Evolutionary conservation across 306 rosid species (phyloP), one percentile per base, ranked within the genome.

Genomic region (Glycine tomentella): DNA sequence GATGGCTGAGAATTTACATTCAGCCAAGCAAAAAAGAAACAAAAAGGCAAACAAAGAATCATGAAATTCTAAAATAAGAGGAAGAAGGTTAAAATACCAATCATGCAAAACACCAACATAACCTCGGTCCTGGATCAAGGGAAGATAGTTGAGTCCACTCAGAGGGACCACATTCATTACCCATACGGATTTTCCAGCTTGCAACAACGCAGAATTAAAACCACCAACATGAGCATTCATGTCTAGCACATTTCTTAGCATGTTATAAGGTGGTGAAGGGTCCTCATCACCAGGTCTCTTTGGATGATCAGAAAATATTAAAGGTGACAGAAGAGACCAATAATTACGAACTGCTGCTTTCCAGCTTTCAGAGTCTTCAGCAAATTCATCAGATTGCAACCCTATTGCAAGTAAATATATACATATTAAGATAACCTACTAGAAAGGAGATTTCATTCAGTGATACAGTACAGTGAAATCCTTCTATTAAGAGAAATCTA

Each of bases 201-300:
- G 92, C 89, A 92, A 78, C 77, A 96, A 81, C n/a, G 99, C 99
- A 84, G 97, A 89, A 91, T 90, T 96, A 82, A 96, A 86, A 75
- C 97, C 97, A 40, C 99, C 98, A 82, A 88, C 87, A 86, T 81
- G 93, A 73, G 99, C 94, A 82, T 93, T 96, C 99, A 96, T 93
- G 97, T 96, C 99, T 9, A 96, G 89, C 82, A 93, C 95, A 62
- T 96, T 96, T 80, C 99, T 86, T 72, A 96, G 92, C 99, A 96
- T 96, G 91, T 96, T 96, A 88, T 86, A 96, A 67, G 99, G 99
- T 8, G 99, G 98, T 45, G 90, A 89, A 38, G 99, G 99, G 82
- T 96, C 99, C 83, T 96, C 99, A 73, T 93, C 99, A 3, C 99
- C 99, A 2, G 99, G 99, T 80, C 99, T 88, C 89, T 96, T 96